These are phyloP conservation scores for Leucosporidium scottii DNA, from an alignment of 768 basidiomycete genomes.

Conservation along the genomic window DNA sequence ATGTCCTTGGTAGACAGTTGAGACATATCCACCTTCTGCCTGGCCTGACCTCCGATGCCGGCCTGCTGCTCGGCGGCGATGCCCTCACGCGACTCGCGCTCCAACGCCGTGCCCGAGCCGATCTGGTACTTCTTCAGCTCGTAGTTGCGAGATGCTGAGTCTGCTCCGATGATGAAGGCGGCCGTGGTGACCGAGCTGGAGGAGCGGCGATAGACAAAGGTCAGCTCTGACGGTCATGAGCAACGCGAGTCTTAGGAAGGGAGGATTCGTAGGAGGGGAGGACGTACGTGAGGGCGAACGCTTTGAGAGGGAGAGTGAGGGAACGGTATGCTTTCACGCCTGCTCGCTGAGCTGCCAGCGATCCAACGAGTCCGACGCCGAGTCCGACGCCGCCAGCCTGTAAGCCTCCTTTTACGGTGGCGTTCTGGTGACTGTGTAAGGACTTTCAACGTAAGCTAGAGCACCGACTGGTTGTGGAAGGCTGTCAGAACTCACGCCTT, in stretches of 20 bases:
- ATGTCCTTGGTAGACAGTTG: slow-evolving; percentile 18
- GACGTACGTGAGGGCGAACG: slow-evolving; percentile 28
- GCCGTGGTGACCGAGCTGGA: slow-evolving; percentile 17
- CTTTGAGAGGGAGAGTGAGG: slow-evolving; percentile 33
- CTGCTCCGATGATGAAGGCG: slow-evolving; percentile 28
- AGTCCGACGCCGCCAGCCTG: background rate
- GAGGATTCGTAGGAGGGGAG: too few species aligned
- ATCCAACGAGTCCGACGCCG: background rate
- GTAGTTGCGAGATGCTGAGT: slow-evolving; percentile 25
- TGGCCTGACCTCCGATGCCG: slow-evolving; percentile 2
- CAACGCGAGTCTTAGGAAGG: background rate
- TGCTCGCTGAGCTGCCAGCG: slow-evolving; percentile 19
- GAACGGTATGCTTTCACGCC: slow-evolving; percentile 16
- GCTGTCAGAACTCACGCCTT: too few species aligned
- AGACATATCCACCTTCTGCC: background rate
- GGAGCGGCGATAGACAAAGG: background rate
- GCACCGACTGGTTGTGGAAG: too few species aligned
- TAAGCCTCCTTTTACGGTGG: slow-evolving; percentile 1
- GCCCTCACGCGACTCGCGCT: background rate
- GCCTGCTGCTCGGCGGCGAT: slow-evolving; percentile 16
- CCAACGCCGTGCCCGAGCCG: slow-evolving; percentile 21
- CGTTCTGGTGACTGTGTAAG: background rate
- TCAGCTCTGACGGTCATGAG: background rate
- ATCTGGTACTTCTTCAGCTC: slow-evolving; percentile 28
- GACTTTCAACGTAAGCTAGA: too few species aligned